Base-by-base conservation (phyloP, 2,329 filamentous ascomycete genomes). In the Ilyonectria destructans region DNA sequence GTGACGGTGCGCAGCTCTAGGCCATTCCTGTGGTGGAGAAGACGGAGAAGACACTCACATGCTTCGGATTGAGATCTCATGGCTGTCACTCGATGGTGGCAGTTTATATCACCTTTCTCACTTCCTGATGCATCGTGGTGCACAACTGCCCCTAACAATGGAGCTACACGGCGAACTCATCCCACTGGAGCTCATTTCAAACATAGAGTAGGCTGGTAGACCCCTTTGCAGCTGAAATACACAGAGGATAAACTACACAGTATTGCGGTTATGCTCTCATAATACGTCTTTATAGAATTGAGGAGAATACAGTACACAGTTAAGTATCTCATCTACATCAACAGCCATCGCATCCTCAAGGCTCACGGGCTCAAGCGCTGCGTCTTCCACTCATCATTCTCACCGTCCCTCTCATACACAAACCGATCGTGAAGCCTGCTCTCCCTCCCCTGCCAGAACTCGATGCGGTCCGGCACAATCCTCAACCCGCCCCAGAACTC, bases 391-490 rank as follows among this genome's bases (percentile, higher is more conserved):
- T 82, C 80, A 17, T 74, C 82, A 12, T 76, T 79, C 57, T 83
- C 84, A 59, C 84, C 85, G 57, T 89, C 86, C 79, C 88, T 90
- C 63, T 90, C 89, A 82, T 98, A 98, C 69, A 91, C 88, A 80
- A 99, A 98, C 26, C 96, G 92, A 85, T 99, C 96, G 83, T 99
- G 96, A 81, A 99, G 83, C 67, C 96, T 88, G 82, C 92, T 97
- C 78, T 94, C 89, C 75, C 96, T 89, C 3, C 96, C 96, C 85
- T 98, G 95, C 90, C 96, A 99, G 80, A 99, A 99, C 87, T 99
- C 96, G 56, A 99, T 88, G 75, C 90, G 89, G 77, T 95, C 92
- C 0, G 96, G 96, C 71, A 95, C 87, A 68, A 99, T 88, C 74
- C 96, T 90, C 80, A 98, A 79, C 0, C 96, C 96, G 33, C 96